A percentile compares a stretch with the other conserved stretches of the same genome.
Evolutionary conservation across 192 early-diverging fungal genomes (phyloP).

Genomic region (Coemansia aciculifera): DNA sequence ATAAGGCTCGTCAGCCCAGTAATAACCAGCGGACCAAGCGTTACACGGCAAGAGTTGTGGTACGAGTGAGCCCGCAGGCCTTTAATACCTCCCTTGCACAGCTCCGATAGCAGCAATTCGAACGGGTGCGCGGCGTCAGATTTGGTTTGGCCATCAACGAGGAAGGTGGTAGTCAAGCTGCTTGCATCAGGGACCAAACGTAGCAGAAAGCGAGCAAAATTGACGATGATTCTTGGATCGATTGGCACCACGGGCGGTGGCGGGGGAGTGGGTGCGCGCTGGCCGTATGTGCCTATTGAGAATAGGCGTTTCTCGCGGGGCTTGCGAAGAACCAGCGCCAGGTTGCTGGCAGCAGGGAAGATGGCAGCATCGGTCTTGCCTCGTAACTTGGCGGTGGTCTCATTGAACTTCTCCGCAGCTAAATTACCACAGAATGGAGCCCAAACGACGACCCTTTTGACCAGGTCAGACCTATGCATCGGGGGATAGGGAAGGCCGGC

Average conservation of each 20-base stretch:
- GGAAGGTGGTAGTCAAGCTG: background rate
- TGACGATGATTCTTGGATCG: background rate
- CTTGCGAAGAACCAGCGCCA: background rate
- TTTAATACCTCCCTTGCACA: background rate
- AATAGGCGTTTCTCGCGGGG: background rate
- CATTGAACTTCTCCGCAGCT: background rate
- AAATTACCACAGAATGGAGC: background rate
- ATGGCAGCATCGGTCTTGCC: background rate
- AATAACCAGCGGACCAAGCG: background rate
- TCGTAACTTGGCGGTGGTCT: background rate
- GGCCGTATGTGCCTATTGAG: background rate
- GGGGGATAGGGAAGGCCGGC: background rate
- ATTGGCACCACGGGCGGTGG: background rate
- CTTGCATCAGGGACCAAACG: background rate
- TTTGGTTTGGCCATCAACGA: background rate
- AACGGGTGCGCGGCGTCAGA: background rate
- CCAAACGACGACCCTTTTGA: background rate
- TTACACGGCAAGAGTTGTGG: background rate
- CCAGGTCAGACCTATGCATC: background rate
- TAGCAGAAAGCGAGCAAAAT: background rate
- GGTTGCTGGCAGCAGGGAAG: background rate
- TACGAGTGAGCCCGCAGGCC: background rate
- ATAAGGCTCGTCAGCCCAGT: background rate
- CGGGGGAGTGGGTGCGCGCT: background rate
- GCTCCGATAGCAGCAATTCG: background rate